Evolutionary conservation across 768 basidiomycete genomes (phyloP), one percentile per base, ranked within the genome.

Genomic region (Pleurotus eryngii): DNA sequence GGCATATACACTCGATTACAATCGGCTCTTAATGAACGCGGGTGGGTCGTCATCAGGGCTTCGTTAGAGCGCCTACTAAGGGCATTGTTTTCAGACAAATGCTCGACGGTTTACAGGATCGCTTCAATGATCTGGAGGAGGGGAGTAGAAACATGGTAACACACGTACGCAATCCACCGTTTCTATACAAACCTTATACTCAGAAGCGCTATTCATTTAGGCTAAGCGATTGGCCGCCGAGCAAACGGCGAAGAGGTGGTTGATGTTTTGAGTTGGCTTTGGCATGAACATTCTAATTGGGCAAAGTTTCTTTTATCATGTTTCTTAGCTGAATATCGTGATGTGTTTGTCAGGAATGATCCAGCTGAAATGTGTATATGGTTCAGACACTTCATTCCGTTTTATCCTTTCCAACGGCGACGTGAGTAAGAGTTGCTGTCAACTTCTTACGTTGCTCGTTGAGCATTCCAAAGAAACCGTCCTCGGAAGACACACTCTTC

Each of bases 101-200:
- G 71, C 72, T 88, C 3, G 81, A 76, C 15, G 77, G 84, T 57
- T 67, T 88, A 43, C 83, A 87, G 64, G 81, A 86, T 46, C 78
- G 79, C 3, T 82, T 89, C 62, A 80, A 84, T 53, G 77, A 82
- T 0, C 67, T 89, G n/a, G 85, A 84, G 66, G 74, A 82, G 57
- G 86, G 86, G 3, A 87, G 85, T 64, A 82, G 76, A 64, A 80
- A 72, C 61, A 87, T 89, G 86, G 78, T 83, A 1, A 64, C 76
- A 1, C 85, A 89, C 78, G 86, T 85, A 55, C 56, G 61, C 57
- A 42, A 11, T 55, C 35, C 49, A 20, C 38, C 46, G 30, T 9
- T 35, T 8, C 11, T 9, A 35, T 35, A 35, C 9, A 35, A 9
- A 35, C 30, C 30, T 35, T 11, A 35, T 35, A 35, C 30, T 35